phyloP scores from a whole-genome alignment of 2,329 filamentous ascomycete species.

The Cryphonectria nitschkei region DNA sequence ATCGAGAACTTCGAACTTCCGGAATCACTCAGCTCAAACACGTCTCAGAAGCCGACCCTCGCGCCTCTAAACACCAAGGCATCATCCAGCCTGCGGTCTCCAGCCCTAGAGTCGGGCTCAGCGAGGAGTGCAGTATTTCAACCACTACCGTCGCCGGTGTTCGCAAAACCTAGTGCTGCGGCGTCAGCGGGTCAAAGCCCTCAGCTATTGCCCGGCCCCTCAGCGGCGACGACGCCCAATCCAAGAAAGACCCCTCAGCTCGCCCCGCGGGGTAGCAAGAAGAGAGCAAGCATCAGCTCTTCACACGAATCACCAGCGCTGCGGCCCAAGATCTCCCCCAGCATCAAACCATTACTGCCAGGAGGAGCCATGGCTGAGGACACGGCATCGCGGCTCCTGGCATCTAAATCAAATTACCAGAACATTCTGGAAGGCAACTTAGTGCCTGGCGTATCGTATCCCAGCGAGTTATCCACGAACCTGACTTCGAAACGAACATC shows the following conservation, averaged over 20 bases:
- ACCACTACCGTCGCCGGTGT: constrained; percentile 53
- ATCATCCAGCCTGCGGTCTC: constrained; percentile 44
- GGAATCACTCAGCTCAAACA: constrained; percentile 63
- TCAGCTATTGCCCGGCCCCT: constrained; percentile 60
- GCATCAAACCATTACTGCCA: constrained; percentile 87
- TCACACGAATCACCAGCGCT: constrained; percentile 85
- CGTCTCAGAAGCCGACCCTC: constrained; percentile 51
- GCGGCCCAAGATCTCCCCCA: constrained; percentile 87
- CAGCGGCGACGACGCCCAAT: constrained; percentile 41
- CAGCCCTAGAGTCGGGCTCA: constrained; percentile 42
- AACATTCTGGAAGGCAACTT: constrained; percentile 94
- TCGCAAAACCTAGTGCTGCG: constrained; percentile 45
- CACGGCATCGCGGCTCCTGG: constrained; percentile 73
- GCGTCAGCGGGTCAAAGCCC: constrained; percentile 69
- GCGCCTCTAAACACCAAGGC: constrained; percentile 56
- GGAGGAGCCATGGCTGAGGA: constrained; percentile 59
- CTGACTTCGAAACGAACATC: constrained; percentile 95
- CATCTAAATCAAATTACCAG: constrained; percentile 97
- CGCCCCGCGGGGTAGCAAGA: constrained; percentile 64
- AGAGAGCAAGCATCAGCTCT: constrained; percentile 69
- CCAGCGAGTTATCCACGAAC: constrained; percentile 88
- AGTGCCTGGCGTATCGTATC: constrained; percentile 87
- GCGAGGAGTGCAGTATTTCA: constrained; percentile 57
- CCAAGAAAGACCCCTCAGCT: constrained; percentile 59
- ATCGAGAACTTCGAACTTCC: constrained; percentile 70